Evolutionary conservation across 2,329 filamentous ascomycete genomes (phyloP).

Genomic region (Ascocoryne sarcoides): DNA sequence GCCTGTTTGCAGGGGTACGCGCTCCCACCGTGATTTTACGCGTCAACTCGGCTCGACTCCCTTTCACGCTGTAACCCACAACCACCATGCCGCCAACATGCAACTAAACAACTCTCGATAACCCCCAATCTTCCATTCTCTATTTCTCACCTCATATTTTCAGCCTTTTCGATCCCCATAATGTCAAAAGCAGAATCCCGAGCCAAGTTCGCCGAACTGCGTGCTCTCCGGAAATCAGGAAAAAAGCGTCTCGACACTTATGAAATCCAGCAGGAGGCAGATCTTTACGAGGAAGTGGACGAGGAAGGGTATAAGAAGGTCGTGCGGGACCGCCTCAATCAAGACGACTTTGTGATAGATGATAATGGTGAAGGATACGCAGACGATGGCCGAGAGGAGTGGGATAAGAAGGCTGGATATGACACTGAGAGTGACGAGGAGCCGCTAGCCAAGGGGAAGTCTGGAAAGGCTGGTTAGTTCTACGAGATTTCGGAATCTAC

Average conservation of each 20-base stretch:
- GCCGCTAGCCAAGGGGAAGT: slow-evolving; percentile 39
- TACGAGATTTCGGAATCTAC: neutral
- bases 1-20: too few species aligned
- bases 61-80: too few species aligned
- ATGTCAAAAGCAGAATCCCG: slow-evolving; percentile 29
- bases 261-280: slow-evolving; percentile 72
- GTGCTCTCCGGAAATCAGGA: slow-evolving; percentile 75
- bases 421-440: slow-evolving; percentile 72
- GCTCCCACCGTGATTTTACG: slow-evolving; percentile 1
- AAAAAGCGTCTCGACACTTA: slow-evolving; percentile 88
- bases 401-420: slow-evolving; percentile 58
- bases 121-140: too few species aligned
- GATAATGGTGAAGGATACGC: slow-evolving; percentile 97
- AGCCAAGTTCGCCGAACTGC: slow-evolving; percentile 64
- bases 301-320: slow-evolving; percentile 97
- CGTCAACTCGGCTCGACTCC: slow-evolving; percentile 1
- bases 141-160: too few species aligned
- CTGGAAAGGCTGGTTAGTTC: slow-evolving; percentile 33
- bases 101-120: too few species aligned
- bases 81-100: too few species aligned
- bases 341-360: slow-evolving; percentile 97
- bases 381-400: slow-evolving; percentile 91
- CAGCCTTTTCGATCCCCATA: too few species aligned
- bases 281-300: slow-evolving; percentile 92
- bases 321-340: slow-evolving; percentile 76